phyloP scores from a whole-genome alignment of 2,329 filamentous ascomycete genomes.

The Diatrype stigma region DNA sequence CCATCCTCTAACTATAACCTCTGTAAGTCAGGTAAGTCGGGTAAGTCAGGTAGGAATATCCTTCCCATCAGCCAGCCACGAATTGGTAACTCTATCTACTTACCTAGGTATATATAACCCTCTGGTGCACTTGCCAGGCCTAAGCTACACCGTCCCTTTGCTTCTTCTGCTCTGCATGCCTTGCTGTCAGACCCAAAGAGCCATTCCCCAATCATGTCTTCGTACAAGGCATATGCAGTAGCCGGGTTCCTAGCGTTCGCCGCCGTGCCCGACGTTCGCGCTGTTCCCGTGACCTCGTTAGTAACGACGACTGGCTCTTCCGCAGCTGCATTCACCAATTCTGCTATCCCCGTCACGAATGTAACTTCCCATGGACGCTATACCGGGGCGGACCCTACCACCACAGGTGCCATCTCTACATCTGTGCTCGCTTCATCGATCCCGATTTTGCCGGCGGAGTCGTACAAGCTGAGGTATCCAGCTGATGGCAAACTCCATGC shows the following conservation, averaged over 20 bases:
- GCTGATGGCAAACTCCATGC: slow-evolving; percentile 64
- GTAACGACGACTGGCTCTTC: slow-evolving; percentile 33
- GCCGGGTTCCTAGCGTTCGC: slow-evolving; percentile 14
- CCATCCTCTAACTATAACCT: background rate
- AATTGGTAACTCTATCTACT: too few relatives aligned
- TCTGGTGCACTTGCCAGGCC: background rate
- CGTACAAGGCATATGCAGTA: slow-evolving; percentile 4
- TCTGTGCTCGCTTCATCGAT: slow-evolving; percentile 55
- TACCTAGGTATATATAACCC: slow-evolving; percentile 6
- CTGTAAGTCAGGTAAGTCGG: too few relatives aligned
- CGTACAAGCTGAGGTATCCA: slow-evolving; percentile 65
- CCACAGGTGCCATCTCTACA: slow-evolving; percentile 64
- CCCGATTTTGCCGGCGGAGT: slow-evolving; percentile 50
- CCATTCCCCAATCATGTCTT: slow-evolving; percentile 16
- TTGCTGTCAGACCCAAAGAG: too few relatives aligned
- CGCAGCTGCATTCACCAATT: slow-evolving; percentile 19
- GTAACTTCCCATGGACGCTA: slow-evolving; percentile 66
- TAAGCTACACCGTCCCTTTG: background rate
- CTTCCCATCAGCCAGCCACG: too few relatives aligned
- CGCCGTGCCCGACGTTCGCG: slow-evolving; percentile 15
- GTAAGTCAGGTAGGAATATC: too few relatives aligned
- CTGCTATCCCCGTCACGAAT: slow-evolving; percentile 41
- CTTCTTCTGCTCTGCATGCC: background rate
- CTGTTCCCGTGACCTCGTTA: slow-evolving; percentile 31
- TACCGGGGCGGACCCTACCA: slow-evolving; percentile 59